Evolutionary conservation across 148 eudicot genomes (phyloP), one percentile per base, ranked within the genome.

Genomic region (Cornus kousa): DNA sequence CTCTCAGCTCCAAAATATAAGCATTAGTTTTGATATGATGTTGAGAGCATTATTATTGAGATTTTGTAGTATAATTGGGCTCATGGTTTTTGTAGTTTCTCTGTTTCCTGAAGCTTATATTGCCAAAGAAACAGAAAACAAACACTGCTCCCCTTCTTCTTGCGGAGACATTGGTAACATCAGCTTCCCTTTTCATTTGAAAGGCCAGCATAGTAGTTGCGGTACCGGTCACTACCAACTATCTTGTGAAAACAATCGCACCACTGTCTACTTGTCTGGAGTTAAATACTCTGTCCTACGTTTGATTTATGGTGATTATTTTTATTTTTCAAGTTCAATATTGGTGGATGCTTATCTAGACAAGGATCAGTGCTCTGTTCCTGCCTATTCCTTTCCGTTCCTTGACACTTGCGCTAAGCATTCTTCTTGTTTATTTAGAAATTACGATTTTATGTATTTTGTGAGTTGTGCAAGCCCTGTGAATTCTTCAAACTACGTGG

Each of bases 381-480:
- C 82, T 14, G 5, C 6, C 28, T 3, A 68, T 35, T 57, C 77
- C 2, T 22, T 66, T 0, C 48, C 10, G 48, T 40, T 74, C 22
- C 14, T 8, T 16, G 28, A 28, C 28, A 28, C 28, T 28, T 28
- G 1, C 28, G 28, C 28, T 28, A 28, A 28, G 28, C 1, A 28
- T 28, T 28, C 28, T 28, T 28, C 28, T 28, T 28, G 28, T 28
- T 28, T 28, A 28, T 28, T 28, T 28, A 28, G 28, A 28, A 0
- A 28, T 28, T 28, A 28, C 1, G 1, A 28, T 28, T 28, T 28
- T 28, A 28, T 28, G 28, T 53, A 11, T 14, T 74, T 80, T 48
- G 3, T 80, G 0, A 80, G 50, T 70, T 80, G 82, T 59, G 53
- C 64, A 50, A 8, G 19, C 11, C 77, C 73, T 13, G 40, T 73